Percentiles rank a stretch among this genome's conserved stretches.
phyloP scores from a whole-genome alignment of 495 filamentous ascomycete species.

The Tuber magnatum region DNA sequence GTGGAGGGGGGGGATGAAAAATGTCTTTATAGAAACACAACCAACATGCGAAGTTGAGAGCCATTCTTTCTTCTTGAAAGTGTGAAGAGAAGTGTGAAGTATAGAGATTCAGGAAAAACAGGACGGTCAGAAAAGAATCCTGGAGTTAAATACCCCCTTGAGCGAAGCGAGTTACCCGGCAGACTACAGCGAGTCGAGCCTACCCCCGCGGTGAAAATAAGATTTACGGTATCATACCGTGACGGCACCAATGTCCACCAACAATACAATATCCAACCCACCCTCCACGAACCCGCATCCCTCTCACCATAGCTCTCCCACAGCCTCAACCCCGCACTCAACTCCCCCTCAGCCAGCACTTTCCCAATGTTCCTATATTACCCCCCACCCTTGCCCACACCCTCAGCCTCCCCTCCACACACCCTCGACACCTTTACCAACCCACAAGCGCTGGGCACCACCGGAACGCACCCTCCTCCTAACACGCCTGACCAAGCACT shows the following conservation, averaged over 20 bases:
- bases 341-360: no score
- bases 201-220: no score
- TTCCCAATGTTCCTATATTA: neutral
- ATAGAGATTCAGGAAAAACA: neutral
- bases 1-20: no score
- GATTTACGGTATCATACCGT: neutral
- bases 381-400: no score
- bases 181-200: no score
- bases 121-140: neutral
- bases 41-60: no score
- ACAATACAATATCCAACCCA: no score
- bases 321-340: neutral
- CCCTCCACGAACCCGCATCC: neutral
- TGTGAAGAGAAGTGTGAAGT: no score
- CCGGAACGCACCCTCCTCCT: neutral
- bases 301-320: neutral
- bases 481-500: neutral
- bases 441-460: neutral
- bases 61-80: no score
- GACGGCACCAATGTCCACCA: no score
- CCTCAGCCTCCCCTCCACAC: neutral
- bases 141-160: neutral
- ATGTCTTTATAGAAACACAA: no score
- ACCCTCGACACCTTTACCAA: neutral
- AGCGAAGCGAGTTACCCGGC: neutral